Evolutionary conservation across 306 rosid genomes (phyloP).

Genomic region (Nissolia schottii): DNA sequence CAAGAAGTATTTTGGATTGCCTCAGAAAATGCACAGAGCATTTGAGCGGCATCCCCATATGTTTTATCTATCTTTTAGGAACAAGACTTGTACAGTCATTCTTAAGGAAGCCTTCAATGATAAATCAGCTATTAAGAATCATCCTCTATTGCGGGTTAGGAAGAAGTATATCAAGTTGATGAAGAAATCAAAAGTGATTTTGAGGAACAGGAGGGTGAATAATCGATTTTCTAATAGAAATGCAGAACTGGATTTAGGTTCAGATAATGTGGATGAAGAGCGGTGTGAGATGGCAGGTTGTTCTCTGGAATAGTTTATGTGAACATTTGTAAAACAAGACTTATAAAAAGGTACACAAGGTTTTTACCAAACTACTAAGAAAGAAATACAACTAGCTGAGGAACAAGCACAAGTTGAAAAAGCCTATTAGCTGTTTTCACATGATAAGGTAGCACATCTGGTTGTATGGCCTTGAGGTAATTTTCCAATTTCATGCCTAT

Average conservation of each 20-base stretch:
- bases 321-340: background rate
- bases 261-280: constrained; percentile 39
- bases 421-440: background rate
- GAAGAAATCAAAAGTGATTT: constrained; percentile 52
- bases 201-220: constrained; percentile 52
- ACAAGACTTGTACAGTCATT: constrained; percentile 77
- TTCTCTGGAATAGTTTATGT: constrained; percentile 8
- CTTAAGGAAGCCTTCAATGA: constrained; percentile 71
- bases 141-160: constrained; percentile 69
- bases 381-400: background rate
- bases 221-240: constrained; percentile 27
- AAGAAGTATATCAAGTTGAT: constrained; percentile 63
- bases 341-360: background rate
- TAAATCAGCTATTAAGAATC: constrained; percentile 50
- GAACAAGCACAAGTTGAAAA: background rate
- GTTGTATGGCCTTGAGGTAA: constrained; percentile 17
- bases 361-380: background rate
- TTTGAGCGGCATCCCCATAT: constrained; percentile 86
- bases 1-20: constrained; percentile 68
- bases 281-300: constrained; percentile 29
- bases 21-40: constrained; percentile 82
- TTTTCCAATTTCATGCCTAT: background rate
- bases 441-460: background rate
- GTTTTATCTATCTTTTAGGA: constrained; percentile 65
- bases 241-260: constrained; percentile 27